A percentile compares a stretch with the other conserved stretches of the same genome.
phyloP scores from a whole-genome alignment of 2,329 filamentous ascomycete species.

The Neofusicoccum umdonicola region DNA sequence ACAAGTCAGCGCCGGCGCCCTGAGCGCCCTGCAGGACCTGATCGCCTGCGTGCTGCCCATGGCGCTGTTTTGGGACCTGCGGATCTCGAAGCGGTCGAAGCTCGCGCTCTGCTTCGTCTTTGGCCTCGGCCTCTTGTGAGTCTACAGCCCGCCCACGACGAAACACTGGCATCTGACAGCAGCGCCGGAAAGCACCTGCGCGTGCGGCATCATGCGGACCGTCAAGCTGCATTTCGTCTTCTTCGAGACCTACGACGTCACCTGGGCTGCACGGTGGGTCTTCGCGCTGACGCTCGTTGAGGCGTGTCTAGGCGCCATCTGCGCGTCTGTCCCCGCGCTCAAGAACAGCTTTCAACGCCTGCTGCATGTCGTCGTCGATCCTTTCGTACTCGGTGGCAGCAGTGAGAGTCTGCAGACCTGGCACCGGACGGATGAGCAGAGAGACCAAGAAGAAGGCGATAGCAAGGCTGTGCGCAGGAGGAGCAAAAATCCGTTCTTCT shows the following conservation, averaged over 20 bases:
- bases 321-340: slow-evolving; percentile 43
- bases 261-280: slow-evolving; percentile 39
- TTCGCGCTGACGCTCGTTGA: slow-evolving; percentile 44
- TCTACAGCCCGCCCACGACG: too few relatives aligned
- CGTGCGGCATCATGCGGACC: slow-evolving; percentile 38
- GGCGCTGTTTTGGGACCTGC: slow-evolving; percentile 45
- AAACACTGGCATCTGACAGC: too few relatives aligned
- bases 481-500: too few relatives aligned
- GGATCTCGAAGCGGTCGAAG: slow-evolving; percentile 44
- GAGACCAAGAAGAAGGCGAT: too few relatives aligned
- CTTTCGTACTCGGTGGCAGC: background rate
- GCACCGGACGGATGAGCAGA: too few relatives aligned
- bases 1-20: slow-evolving; percentile 37
- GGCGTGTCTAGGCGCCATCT: slow-evolving; percentile 42
- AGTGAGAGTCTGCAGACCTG: background rate
- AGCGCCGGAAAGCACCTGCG: slow-evolving; percentile 26
- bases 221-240: slow-evolving; percentile 36
- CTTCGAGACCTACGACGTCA: slow-evolving; percentile 40
- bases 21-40: slow-evolving; percentile 41
- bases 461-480: too few relatives aligned
- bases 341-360: slow-evolving; percentile 35
- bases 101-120: slow-evolving; percentile 45
- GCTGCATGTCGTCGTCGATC: background rate
- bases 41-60: slow-evolving; percentile 43
- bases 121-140: slow-evolving; percentile 43